Evolutionary conservation across 805 yeast genomes (phyloP), one percentile per base, ranked within the genome.

Genomic region (Priceomyces haplophilus): DNA sequence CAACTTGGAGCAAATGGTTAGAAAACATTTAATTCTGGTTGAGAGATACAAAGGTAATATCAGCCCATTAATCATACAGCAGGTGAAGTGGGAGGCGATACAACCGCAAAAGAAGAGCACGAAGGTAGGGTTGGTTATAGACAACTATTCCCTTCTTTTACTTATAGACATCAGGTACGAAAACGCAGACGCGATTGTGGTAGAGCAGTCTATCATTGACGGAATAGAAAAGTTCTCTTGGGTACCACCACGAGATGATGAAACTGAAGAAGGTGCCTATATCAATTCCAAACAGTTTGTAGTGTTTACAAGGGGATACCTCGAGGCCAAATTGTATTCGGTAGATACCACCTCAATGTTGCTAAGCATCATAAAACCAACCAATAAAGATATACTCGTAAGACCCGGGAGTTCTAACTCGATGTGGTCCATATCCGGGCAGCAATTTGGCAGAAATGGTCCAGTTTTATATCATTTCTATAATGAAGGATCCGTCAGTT

Each of bases 311-410:
- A 52, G 53, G 21, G 42, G 50, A 18, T 39, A 50, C 17, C 51
- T 69, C 8, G 58, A 59, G 24, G 55, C 57, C 11, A 62, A 61
- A 36, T 52, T 69, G 8, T 70, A 66, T 45, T 69, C 75, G 1
- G 44, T 70, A 3, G 68, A 67, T 43, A 62, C 69, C 42, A 56
- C 67, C 0, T 62, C 59, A 32, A 45, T 64, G 10, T 44, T 66
- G 4, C 54, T 61, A 42, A 61, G 62, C 7, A 45, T 70, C 1
- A 54, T 63, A 24, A 66, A 65, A 42, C 76, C 76, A 1, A 39
- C 56, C 1, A 36, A 49, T 6, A 46, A 42, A 8, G 31, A 43
- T 13, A 35, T 62, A 7, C 17, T 56, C 6, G 25, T 49, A 4
- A 54, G 62, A 12, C 59, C 61, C 1, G 37, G 40, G n/a, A 36